Conservation (phyloP, 176 grass and related monocot species). For the Aegilops bicornis region DNA sequence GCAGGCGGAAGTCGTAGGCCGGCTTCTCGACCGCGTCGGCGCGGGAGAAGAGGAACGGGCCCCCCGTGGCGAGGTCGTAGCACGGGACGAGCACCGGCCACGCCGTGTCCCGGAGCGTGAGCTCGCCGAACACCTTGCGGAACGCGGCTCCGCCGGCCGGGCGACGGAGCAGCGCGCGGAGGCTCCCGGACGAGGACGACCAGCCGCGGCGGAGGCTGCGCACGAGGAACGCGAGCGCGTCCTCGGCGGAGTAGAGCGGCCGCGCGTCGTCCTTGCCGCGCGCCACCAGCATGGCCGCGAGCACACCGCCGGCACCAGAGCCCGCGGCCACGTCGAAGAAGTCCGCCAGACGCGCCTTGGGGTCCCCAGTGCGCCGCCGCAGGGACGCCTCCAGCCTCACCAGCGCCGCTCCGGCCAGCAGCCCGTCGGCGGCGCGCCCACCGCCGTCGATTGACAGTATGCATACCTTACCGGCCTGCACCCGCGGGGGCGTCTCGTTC, state of each 20-base stretch:
- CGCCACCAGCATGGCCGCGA: slow-evolving; percentile 81
- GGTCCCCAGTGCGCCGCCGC: slow-evolving; percentile 54
- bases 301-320: slow-evolving; percentile 85
- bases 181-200: neutral
- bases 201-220: slow-evolving; percentile 33
- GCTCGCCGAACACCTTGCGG: slow-evolving; percentile 60
- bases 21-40: slow-evolving; percentile 73
- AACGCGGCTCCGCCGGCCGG: slow-evolving; percentile 23
- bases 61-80: slow-evolving; percentile 73
- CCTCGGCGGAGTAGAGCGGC: slow-evolving; percentile 69
- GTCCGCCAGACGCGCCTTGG: slow-evolving; percentile 54
- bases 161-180: slow-evolving; percentile 54
- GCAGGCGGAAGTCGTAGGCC: slow-evolving; percentile 74
- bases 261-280: slow-evolving; percentile 46
- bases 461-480: slow-evolving; percentile 47
- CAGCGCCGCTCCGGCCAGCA: slow-evolving; percentile 67
- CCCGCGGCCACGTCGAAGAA: slow-evolving; percentile 88
- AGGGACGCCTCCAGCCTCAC: slow-evolving; percentile 69
- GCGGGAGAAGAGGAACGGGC: slow-evolving; percentile 86
- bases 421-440: slow-evolving; percentile 57
- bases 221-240: slow-evolving; percentile 70
- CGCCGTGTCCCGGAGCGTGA: slow-evolving; percentile 69
- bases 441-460: slow-evolving; percentile 94
- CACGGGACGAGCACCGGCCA: slow-evolving; percentile 83
- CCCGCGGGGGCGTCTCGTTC: slow-evolving; percentile 4